A percentile compares a stretch with the other conserved stretches of the same genome.
phyloP scores from a whole-genome alignment of 2,329 filamentous ascomycete genomes.

The Colletotrichum sidae region DNA sequence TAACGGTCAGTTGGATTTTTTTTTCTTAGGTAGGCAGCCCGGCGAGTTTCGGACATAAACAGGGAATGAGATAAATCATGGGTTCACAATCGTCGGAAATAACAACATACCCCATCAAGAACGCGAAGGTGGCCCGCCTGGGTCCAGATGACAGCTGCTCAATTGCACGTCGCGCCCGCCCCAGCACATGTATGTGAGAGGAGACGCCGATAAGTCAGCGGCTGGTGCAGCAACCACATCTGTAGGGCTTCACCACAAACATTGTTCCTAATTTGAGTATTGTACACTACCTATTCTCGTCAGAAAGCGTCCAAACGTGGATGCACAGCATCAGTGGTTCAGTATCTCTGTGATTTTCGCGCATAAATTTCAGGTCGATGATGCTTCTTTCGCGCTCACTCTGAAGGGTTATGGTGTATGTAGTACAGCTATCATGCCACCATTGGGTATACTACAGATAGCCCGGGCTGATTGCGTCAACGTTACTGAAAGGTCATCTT shows the following conservation, averaged over 20 bases:
- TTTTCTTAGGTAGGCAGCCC: not conserved
- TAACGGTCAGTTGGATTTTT: conserved; percentile 22
- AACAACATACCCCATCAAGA: not conserved
- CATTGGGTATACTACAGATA: conserved; percentile 34
- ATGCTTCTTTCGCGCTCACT: not conserved
- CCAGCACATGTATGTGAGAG: no score
- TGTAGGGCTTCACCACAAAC: no score
- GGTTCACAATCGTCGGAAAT: conserved; percentile 20
- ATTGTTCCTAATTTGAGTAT: no score
- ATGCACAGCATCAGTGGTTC: no score
- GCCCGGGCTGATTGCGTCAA: conserved; percentile 12
- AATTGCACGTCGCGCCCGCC: no score
- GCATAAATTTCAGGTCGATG: no score
- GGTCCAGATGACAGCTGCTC: no score
- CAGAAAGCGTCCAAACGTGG: no score
- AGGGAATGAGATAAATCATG: conserved; percentile 6
- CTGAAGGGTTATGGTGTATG: not conserved
- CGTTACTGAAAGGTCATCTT: conserved; percentile 7
- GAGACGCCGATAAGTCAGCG: no score
- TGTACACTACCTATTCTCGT: no score
- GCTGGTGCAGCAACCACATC: no score
- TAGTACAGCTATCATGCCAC: not conserved
- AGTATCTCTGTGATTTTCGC: no score
- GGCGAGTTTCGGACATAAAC: conserved; percentile 27
- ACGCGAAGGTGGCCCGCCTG: not conserved